These are phyloP conservation scores for Venturia carpophila DNA, from an alignment of 2,329 filamentous ascomycete species.

Conservation along the genomic window DNA sequence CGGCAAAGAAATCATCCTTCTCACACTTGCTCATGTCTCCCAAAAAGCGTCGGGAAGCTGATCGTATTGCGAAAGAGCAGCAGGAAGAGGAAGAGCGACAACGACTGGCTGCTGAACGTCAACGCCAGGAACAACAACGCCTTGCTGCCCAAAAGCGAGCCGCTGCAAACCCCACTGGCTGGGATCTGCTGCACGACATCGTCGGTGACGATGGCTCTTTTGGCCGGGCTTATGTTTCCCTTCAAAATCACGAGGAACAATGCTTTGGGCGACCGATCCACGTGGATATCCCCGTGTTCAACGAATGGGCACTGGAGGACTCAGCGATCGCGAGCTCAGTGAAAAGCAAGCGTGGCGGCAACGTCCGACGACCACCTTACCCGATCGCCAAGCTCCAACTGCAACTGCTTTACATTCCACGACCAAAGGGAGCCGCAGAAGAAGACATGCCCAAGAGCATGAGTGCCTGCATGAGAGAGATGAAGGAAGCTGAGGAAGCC, in stretches of 20 bases:
- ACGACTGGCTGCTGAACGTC: constrained; percentile 9
- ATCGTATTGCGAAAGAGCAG: constrained; percentile 52
- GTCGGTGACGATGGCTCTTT: constrained; percentile 92
- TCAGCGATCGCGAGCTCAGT: constrained; percentile 69
- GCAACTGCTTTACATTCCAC: constrained; percentile 89
- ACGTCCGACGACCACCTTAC: constrained; percentile 81
- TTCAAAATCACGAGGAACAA: constrained; percentile 82
- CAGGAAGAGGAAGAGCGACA: constrained; percentile 28
- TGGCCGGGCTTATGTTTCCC: constrained; percentile 82
- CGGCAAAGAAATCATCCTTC: constrained; percentile 66
- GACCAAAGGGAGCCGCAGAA: constrained; percentile 76
- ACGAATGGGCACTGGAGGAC: constrained; percentile 90
- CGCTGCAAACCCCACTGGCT: constrained; percentile 54
- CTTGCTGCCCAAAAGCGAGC: constrained; percentile 34
- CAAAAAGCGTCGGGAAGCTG: constrained; percentile 90
- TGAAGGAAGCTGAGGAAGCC: constrained; percentile 80
- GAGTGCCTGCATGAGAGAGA: constrained; percentile 89
- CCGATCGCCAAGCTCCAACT: constrained; percentile 90
- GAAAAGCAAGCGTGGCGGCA: constrained; percentile 81
- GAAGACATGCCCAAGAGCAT: constrained; percentile 99
- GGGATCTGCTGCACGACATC: constrained; percentile 78
- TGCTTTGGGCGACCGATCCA: constrained; percentile 84
- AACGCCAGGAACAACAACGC: constrained; percentile 21
- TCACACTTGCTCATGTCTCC: constrained; percentile 80
- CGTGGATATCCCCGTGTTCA: constrained; percentile 91